phyloP scores from a whole-genome alignment of 2,329 filamentous ascomycete species.

The Coniochaeta sp. region DNA sequence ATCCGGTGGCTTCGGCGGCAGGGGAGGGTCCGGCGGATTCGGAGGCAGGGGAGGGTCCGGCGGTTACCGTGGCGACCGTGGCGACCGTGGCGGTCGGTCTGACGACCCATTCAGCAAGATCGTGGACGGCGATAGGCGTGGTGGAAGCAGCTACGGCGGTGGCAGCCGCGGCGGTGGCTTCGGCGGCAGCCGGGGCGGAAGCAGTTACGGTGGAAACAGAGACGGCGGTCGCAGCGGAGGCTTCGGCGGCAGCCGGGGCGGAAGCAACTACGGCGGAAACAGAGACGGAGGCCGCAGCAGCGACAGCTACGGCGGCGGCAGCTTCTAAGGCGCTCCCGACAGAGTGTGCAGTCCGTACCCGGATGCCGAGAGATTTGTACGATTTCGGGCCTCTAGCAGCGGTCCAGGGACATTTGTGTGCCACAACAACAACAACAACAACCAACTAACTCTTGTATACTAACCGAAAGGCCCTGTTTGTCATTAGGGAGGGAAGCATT shows the following conservation, averaged over 20 bases:
- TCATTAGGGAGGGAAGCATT: not conserved
- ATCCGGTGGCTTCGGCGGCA: slow-evolving; percentile 4
- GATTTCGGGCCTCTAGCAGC: not conserved
- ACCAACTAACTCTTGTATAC: not conserved
- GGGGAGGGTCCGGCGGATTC: slow-evolving; percentile 5
- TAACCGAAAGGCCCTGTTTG: not conserved
- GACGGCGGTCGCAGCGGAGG: slow-evolving; percentile 12
- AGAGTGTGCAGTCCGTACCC: not conserved
- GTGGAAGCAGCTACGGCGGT: not conserved
- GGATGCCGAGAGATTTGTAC: not conserved
- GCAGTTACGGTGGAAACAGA: slow-evolving; percentile 12
- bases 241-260: not conserved
- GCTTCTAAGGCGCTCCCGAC: not conserved
- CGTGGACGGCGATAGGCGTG: not conserved
- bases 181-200: slow-evolving; percentile 15
- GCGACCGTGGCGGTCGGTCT: not conserved
- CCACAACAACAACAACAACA: not conserved
- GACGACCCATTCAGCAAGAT: slow-evolving; percentile 1
- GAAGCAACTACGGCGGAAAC: not conserved
- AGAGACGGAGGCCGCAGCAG: slow-evolving; percentile 11
- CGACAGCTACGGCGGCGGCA: not conserved
- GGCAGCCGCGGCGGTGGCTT: not conserved
- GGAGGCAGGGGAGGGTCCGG: slow-evolving; percentile 4
- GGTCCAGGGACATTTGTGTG: not conserved
- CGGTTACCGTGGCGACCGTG: slow-evolving; percentile 3